phyloP scores from a whole-genome alignment of 2,329 filamentous ascomycete species.

The Arthrobotrys sphaeroides region DNA sequence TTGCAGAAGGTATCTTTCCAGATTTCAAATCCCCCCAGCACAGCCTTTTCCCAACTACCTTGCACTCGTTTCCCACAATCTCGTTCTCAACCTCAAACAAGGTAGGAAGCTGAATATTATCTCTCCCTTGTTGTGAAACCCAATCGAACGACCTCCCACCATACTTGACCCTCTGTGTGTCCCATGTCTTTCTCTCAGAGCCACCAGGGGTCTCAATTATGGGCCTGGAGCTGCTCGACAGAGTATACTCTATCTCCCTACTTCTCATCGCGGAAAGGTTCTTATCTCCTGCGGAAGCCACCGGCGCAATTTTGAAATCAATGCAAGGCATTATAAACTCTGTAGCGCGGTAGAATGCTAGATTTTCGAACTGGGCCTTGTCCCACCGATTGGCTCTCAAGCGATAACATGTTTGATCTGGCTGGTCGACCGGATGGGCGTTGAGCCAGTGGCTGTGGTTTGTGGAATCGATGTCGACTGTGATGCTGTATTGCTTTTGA shows the following conservation, averaged over 20 bases:
- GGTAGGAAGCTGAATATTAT: neutral
- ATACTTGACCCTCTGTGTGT: constrained; percentile 15
- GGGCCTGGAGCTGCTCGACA: neutral
- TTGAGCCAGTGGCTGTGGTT: constrained; percentile 2
- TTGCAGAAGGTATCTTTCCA: neutral
- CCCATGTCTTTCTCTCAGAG: neutral
- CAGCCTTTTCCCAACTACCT: neutral
- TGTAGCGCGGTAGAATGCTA: constrained; percentile 13
- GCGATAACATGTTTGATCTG: constrained; percentile 20
- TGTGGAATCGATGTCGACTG: neutral
- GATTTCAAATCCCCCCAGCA: constrained; percentile 19
- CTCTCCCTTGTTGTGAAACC: neutral
- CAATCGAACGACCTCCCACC: constrained; percentile 26
- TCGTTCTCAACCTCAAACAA: constrained; percentile 12
- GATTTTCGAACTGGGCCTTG: constrained; percentile 3
- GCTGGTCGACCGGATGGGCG: neutral
- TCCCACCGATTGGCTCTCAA: constrained; percentile 15
- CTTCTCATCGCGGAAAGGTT: neutral
- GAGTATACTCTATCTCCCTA: constrained; percentile 13
- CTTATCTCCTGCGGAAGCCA: neutral
- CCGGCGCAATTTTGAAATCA: constrained; percentile 4
- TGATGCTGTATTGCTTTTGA: constrained; percentile 11
- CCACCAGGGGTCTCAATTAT: neutral
- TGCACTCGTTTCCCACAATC: neutral
- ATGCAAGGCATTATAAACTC: constrained; percentile 27